These are phyloP conservation scores for Trichophyton benhamiae DNA, from an alignment of 2,329 filamentous ascomycete genomes.

Conservation along the genomic window DNA sequence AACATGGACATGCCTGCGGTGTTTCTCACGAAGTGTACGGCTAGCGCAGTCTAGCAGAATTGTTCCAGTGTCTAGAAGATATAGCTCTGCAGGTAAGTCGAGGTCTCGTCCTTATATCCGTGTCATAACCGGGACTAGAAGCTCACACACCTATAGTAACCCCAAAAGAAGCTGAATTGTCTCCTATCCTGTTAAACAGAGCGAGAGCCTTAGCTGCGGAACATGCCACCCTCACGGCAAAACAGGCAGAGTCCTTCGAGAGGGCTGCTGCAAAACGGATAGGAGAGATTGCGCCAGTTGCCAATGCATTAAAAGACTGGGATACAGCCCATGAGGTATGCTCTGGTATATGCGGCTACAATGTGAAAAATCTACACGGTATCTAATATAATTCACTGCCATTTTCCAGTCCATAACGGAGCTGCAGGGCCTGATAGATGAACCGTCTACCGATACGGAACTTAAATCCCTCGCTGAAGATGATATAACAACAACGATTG, in stretches of 20 bases:
- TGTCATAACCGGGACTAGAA: background rate
- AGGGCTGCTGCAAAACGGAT: slow-evolving; percentile 44
- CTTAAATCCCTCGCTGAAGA: slow-evolving; percentile 48
- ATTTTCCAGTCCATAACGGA: slow-evolving; percentile 46
- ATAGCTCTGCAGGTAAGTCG: background rate
- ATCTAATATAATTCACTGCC: slow-evolving; percentile 6
- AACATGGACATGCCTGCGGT: slow-evolving; percentile 38
- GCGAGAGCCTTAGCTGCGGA: slow-evolving; percentile 45
- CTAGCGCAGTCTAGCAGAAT: slow-evolving; percentile 20
- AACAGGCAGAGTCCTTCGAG: slow-evolving; percentile 45
- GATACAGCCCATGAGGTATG: slow-evolving; percentile 45
- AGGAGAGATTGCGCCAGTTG: slow-evolving; percentile 43
- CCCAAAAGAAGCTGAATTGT: slow-evolving; percentile 25
- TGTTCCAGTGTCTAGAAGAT: slow-evolving; percentile 22
- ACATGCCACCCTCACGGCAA: slow-evolving; percentile 41
- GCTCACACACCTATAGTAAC: background rate
- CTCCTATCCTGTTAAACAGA: slow-evolving; percentile 43
- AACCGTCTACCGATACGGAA: slow-evolving; percentile 49
- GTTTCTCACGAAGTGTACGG: slow-evolving; percentile 30
- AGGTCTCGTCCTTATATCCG: background rate
- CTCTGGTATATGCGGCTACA: background rate
- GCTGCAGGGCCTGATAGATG: slow-evolving; percentile 62
- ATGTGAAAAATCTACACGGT: background rate
- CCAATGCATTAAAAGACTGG: slow-evolving; percentile 44
- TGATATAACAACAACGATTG: slow-evolving; percentile 57